Percentiles rank a stretch among this genome's conserved stretches.
Conservation (phyloP, 2,329 filamentous ascomycete species). For the Fusarium protoensiforme region DNA sequence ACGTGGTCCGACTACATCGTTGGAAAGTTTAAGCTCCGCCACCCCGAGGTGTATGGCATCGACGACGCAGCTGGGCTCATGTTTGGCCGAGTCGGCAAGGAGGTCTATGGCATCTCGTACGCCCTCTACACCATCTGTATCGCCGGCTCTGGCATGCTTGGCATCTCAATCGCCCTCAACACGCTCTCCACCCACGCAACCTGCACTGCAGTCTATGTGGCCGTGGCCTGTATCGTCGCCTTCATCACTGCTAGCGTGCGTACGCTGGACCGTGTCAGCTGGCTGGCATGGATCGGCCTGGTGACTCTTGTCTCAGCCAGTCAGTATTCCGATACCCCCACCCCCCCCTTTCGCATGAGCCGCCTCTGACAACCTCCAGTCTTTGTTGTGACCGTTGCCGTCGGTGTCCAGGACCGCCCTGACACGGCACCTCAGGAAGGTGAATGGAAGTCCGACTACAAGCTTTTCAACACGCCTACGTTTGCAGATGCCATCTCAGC, state of each 20-base stretch:
- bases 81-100: conserved; percentile 59
- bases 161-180: conserved; percentile 55
- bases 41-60: conserved; percentile 63
- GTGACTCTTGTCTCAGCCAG: conserved; percentile 29
- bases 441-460: conserved; percentile 45
- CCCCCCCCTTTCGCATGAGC: accelerated
- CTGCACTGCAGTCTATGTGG: conserved; percentile 55
- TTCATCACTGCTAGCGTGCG: conserved; percentile 48
- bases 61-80: conserved; percentile 62
- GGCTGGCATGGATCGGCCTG: conserved; percentile 47
- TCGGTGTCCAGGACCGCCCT: conserved; percentile 28
- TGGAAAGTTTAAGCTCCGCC: conserved; percentile 61
- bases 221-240: conserved; percentile 44
- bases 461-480: conserved; percentile 43
- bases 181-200: conserved; percentile 52
- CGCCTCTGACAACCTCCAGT: background rate
- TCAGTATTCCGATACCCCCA: background rate
- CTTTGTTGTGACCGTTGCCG: conserved; percentile 29
- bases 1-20: conserved; percentile 50
- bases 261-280: conserved; percentile 47
- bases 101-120: conserved; percentile 51
- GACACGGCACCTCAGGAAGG: conserved; percentile 21
- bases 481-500: conserved; percentile 48
- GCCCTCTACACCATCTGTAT: conserved; percentile 44
- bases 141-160: conserved; percentile 36